Percentiles rank a stretch among this genome's conserved stretches.
phyloP scores from a whole-genome alignment of 495 filamentous ascomycete genomes.

The Penicillium antarcticum region DNA sequence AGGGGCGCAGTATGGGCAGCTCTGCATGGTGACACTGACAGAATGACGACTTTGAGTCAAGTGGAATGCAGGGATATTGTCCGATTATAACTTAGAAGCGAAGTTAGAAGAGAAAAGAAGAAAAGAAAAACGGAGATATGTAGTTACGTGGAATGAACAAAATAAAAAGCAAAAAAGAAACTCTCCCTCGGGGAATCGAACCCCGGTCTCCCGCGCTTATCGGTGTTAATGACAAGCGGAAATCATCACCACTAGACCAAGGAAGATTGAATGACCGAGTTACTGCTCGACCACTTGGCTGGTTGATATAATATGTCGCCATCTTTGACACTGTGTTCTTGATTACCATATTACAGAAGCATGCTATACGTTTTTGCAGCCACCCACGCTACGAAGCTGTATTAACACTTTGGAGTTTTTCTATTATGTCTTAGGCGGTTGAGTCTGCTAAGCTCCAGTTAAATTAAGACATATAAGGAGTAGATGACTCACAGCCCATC shows the following conservation, averaged over 20 bases:
- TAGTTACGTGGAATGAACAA: not conserved
- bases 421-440: no score
- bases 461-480: no score
- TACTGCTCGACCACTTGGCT: conserved; percentile 27
- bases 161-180: conserved; percentile 13
- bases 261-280: conserved; percentile 22
- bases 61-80: no score
- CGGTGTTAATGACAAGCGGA: conserved; percentile 46
- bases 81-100: no score
- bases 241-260: conserved; percentile 52
- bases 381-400: no score
- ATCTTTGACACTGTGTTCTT: not conserved
- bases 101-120: no score
- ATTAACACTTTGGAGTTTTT: no score
- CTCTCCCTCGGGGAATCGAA: conserved; percentile 53
- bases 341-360: no score
- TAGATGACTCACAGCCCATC: not conserved
- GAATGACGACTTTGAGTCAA: no score
- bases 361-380: no score
- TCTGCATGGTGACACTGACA: no score
- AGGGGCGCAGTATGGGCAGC: not conserved
- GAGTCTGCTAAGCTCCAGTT: no score
- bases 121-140: not conserved
- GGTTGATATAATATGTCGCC: conserved; percentile 2
- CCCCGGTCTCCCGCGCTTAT: conserved; percentile 45